These are phyloP conservation scores for Cicer cuneatum DNA, from an alignment of 306 rosid genomes.

Conservation along the genomic window DNA sequence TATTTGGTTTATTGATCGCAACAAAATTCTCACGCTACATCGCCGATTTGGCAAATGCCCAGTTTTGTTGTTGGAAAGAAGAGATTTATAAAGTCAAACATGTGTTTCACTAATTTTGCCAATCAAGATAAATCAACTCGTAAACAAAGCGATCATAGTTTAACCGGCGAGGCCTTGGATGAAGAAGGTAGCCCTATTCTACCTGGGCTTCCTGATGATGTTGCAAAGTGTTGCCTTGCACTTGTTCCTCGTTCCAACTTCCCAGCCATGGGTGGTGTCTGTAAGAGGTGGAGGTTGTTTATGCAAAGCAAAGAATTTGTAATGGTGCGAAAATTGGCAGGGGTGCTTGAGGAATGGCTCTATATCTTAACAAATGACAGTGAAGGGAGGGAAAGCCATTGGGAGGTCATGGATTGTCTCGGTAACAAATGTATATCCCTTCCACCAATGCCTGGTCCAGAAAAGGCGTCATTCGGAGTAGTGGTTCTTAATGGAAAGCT, in stretches of 20 bases:
- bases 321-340: conserved; percentile 79
- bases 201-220: conserved; percentile 95
- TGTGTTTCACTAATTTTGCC: conserved; percentile 62
- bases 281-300: conserved; percentile 89
- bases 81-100: conserved; percentile 61
- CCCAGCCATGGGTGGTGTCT: conserved; percentile 75
- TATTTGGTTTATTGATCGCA: conserved; percentile 46
- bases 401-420: conserved; percentile 85
- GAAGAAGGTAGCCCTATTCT: conserved; percentile 61
- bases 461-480: conserved; percentile 66
- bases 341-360: conserved; percentile 89
- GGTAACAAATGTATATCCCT: conserved; percentile 60
- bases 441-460: conserved; percentile 80
- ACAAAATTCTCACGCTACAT: conserved; percentile 41
- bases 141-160: conserved; percentile 48
- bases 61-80: conserved; percentile 72
- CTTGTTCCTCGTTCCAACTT: conserved; percentile 85
- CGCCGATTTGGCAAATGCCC: conserved; percentile 54
- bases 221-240: conserved; percentile 90
- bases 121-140: conserved; percentile 54
- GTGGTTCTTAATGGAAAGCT: conserved; percentile 81
- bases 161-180: conserved; percentile 45
- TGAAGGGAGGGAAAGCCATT: conserved; percentile 70
- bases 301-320: conserved; percentile 82
- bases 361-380: conserved; percentile 69